Conservation (phyloP, 139 green algal species). For the Edaphochlamys debaryana region DNA sequence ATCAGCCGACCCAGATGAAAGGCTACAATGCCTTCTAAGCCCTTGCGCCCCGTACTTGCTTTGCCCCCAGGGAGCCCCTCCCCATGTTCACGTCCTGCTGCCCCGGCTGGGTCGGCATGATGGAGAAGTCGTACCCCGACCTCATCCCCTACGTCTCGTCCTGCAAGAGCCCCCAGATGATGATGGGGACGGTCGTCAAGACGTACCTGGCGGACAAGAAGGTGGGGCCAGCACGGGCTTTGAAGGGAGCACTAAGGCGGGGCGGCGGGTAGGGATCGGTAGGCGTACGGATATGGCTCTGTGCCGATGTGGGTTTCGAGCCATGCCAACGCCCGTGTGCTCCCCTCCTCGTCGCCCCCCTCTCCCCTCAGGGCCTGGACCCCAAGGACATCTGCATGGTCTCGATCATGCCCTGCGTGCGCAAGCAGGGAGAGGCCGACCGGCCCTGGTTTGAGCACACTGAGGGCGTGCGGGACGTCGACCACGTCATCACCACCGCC, state of each 20-base stretch:
- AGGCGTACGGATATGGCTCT: too few species aligned
- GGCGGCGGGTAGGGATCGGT: too few species aligned
- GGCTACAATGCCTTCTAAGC: too few species aligned
- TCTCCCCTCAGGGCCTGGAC: too few species aligned
- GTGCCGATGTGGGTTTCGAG: too few species aligned
- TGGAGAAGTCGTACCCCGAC: slow-evolving; percentile 78
- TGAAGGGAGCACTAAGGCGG: too few species aligned
- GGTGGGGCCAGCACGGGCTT: neutral
- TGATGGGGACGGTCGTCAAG: slow-evolving; percentile 77
- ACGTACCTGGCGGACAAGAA: slow-evolving; percentile 64
- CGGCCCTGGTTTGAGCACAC: slow-evolving; percentile 59
- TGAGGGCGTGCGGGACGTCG: slow-evolving; percentile 61
- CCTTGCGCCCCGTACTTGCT: too few species aligned
- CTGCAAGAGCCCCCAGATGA: slow-evolving; percentile 79
- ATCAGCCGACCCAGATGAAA: too few species aligned
- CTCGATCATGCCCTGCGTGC: slow-evolving; percentile 81
- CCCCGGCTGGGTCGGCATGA: slow-evolving; percentile 68
- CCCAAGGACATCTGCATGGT: slow-evolving; percentile 55
- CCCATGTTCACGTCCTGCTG: slow-evolving; percentile 87
- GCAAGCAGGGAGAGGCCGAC: slow-evolving; percentile 75
- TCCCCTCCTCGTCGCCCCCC: too few species aligned
- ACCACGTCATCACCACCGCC: slow-evolving; percentile 77
- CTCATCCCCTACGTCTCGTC: slow-evolving; percentile 77
- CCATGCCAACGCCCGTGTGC: too few species aligned
- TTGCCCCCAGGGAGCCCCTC: too few species aligned